Conservation (phyloP, 345 rosid species). For the Balakata baccata region DNA sequence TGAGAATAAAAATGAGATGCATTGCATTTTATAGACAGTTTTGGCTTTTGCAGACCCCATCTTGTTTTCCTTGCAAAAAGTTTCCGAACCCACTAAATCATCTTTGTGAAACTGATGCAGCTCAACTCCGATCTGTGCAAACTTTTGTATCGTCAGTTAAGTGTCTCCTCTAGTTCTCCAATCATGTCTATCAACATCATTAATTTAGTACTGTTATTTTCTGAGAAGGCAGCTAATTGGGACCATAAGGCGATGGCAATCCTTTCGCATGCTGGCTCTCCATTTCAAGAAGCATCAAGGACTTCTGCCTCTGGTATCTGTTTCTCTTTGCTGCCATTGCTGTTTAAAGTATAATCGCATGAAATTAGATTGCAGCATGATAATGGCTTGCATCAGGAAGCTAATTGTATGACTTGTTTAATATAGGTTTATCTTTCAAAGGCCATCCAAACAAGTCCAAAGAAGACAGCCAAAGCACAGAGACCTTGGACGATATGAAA, state of each 20-base stretch:
- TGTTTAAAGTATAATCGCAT: conserved; percentile 27
- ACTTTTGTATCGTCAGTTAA: conserved; percentile 15
- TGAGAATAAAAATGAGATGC: conserved; percentile 20
- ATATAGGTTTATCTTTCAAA: not conserved
- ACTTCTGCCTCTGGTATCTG: conserved; percentile 86
- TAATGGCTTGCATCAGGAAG: too few species aligned
- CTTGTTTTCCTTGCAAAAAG: conserved; percentile 24
- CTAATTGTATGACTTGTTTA: not conserved
- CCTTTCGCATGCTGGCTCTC: conserved; percentile 95
- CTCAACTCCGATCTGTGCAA: conserved; percentile 19
- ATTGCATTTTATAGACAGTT: conserved; percentile 25
- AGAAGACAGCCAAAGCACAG: not conserved
- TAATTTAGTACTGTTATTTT: conserved; percentile 11
- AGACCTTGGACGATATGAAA: not conserved
- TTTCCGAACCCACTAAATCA: conserved; percentile 27
- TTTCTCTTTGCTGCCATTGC: conserved; percentile 91
- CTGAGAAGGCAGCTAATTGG: conserved; percentile 34
- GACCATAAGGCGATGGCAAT: conserved; percentile 67
- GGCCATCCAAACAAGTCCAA: not conserved
- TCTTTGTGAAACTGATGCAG: conserved; percentile 21
- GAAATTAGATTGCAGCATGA: not conserved
- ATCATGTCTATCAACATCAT: conserved; percentile 22
- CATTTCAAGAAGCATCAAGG: conserved; percentile 88
- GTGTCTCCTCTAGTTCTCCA: conserved; percentile 25
- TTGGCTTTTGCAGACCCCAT: conserved; percentile 20